phyloP scores from a whole-genome alignment of 1,139 yeast species.

The Diutina scorzettiae region DNA sequence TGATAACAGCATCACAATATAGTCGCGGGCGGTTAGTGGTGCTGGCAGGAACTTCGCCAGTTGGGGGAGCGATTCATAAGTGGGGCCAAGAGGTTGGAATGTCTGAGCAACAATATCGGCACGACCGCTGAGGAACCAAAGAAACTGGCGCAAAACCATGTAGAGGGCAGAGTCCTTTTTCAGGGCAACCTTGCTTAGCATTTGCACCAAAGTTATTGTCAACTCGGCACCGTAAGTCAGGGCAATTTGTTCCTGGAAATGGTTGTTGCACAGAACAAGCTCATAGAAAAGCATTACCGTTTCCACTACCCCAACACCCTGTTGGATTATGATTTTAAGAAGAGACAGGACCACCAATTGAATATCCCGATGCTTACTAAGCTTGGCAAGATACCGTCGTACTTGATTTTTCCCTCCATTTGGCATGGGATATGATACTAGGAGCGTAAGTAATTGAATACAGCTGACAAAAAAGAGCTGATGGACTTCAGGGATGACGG shows the following conservation, averaged over 20 bases:
- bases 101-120: slow-evolving; percentile 21
- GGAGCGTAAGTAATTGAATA: slow-evolving; percentile 47
- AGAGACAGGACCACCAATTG: slow-evolving; percentile 34
- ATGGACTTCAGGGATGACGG: slow-evolving; percentile 33
- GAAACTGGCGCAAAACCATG: slow-evolving; percentile 42
- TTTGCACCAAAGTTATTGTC: slow-evolving; percentile 41
- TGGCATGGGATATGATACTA: slow-evolving; percentile 60
- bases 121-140: slow-evolving; percentile 51
- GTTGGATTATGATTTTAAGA: slow-evolving; percentile 32
- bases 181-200: slow-evolving; percentile 25
- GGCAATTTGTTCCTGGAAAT: slow-evolving; percentile 36
- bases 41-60: slow-evolving; percentile 27
- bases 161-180: slow-evolving; percentile 14
- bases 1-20: slow-evolving; percentile 36
- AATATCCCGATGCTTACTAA: slow-evolving; percentile 44
- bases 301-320: slow-evolving; percentile 43
- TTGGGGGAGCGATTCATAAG: slow-evolving; percentile 37
- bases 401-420: slow-evolving; percentile 34
- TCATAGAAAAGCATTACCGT: slow-evolving; percentile 62
- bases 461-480: slow-evolving; percentile 43
- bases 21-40: slow-evolving; percentile 48
- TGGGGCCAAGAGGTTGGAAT: slow-evolving; percentile 22
- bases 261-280: slow-evolving; percentile 56
- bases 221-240: slow-evolving; percentile 42
- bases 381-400: slow-evolving; percentile 38